phyloP scores from a whole-genome alignment of 208 protist genomes.

The Acanthamoeba pearcei region DNA sequence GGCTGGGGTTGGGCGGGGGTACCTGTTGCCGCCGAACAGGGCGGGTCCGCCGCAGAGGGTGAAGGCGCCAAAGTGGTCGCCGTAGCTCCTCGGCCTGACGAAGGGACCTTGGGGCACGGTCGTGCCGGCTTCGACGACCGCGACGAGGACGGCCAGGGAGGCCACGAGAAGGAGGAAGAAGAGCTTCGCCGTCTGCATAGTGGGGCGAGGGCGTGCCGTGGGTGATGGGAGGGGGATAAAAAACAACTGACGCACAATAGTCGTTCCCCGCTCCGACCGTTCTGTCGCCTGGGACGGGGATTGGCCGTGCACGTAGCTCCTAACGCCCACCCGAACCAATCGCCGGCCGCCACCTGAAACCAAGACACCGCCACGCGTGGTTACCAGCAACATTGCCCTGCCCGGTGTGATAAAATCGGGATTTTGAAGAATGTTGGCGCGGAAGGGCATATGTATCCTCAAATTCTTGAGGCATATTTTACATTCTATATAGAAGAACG shows the following conservation, averaged over 20 bases:
- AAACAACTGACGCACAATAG: neutral
- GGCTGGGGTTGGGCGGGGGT: neutral
- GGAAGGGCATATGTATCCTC: too few relatives aligned
- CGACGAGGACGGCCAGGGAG: neutral
- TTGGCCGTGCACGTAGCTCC: too few relatives aligned
- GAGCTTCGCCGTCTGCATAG: neutral
- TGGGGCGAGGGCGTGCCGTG: neutral
- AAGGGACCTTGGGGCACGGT: neutral
- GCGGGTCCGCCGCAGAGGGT: neutral
- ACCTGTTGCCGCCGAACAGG: neutral
- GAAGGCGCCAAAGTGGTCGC: neutral
- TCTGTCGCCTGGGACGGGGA: neutral
- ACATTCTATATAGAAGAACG: too few relatives aligned
- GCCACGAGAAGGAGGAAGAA: neutral
- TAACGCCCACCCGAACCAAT: too few relatives aligned
- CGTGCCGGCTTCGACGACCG: neutral
- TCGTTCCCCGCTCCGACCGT: too few relatives aligned
- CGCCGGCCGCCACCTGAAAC: too few relatives aligned
- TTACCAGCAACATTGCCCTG: too few relatives aligned
- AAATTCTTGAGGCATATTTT: too few relatives aligned
- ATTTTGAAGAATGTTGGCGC: too few relatives aligned
- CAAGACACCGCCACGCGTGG: too few relatives aligned
- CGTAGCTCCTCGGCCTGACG: neutral
- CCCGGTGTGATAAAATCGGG: too few relatives aligned
- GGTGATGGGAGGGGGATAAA: too few relatives aligned